Percentiles rank a stretch among this genome's conserved stretches.
phyloP scores from a whole-genome alignment of 768 basidiomycete species.

The Xerocomellus amylosporus region DNA sequence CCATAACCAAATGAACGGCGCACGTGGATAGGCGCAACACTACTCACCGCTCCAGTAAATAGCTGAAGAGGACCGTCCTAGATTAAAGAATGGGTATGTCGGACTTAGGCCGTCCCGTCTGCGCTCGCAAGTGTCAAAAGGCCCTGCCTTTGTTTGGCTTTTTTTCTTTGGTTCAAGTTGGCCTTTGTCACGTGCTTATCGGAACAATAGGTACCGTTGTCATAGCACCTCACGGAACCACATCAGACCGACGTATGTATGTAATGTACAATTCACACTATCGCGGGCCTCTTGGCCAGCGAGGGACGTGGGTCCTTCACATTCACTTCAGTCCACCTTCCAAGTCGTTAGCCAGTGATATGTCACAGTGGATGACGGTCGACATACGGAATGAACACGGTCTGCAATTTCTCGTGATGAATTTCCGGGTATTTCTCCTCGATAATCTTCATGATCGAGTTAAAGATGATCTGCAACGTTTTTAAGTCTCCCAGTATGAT shows the following conservation, averaged over 20 bases:
- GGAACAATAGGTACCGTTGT: constrained; percentile 15
- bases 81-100: constrained; percentile 6
- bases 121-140: constrained; percentile 11
- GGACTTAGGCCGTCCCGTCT: constrained; percentile 22
- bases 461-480: constrained; percentile 58
- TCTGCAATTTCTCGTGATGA: constrained; percentile 57
- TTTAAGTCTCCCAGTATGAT: constrained; percentile 1
- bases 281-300: constrained; percentile 18
- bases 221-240: constrained; percentile 4
- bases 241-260: background rate
- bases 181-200: constrained; percentile 38
- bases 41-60: constrained; percentile 13
- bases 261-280: constrained; percentile 5
- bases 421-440: constrained; percentile 61
- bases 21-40: background rate
- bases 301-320: constrained; percentile 20
- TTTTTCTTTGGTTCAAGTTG: constrained; percentile 55
- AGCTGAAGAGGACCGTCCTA: constrained; percentile 12
- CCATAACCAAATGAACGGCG: constrained; percentile 30
- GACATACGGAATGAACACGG: constrained; percentile 61
- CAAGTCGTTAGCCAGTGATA: background rate
- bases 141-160: constrained; percentile 32
- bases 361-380: background rate
- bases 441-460: constrained; percentile 59
- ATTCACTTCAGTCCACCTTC: constrained; percentile 28